phyloP scores from a whole-genome alignment of 176 grass and related monocot genomes.

The Olyra latifolia region DNA sequence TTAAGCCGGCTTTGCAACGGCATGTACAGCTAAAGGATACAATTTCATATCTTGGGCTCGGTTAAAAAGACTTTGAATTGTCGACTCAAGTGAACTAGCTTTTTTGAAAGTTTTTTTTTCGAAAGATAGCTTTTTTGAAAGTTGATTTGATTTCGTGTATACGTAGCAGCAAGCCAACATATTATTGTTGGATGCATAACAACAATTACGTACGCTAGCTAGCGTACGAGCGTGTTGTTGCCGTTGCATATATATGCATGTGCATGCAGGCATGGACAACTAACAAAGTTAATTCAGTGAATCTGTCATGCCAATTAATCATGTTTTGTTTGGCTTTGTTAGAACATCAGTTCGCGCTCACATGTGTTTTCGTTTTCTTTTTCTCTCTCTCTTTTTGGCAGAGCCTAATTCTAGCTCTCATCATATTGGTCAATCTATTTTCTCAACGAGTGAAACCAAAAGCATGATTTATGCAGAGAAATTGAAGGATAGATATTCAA shows the following conservation, averaged over 20 bases:
- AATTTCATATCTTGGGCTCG: constrained; percentile 3
- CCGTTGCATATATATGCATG: background rate
- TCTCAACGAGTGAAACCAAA: background rate
- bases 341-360: background rate
- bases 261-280: background rate
- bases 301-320: background rate
- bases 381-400: too few relatives aligned
- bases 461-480: background rate
- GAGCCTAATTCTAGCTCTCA: too few relatives aligned
- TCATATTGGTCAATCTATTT: background rate
- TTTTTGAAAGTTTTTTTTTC: too few relatives aligned
- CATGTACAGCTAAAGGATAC: constrained; percentile 26
- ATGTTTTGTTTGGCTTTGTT: background rate
- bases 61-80: constrained; percentile 17
- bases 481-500: background rate
- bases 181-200: background rate
- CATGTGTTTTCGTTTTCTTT: background rate
- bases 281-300: background rate
- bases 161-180: background rate
- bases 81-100: background rate
- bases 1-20: constrained; percentile 21
- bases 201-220: background rate
- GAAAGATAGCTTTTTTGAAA: background rate
- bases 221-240: background rate
- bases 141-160: background rate